A percentile compares a stretch with the other conserved stretches of the same genome.
Evolutionary conservation across 2,329 filamentous ascomycete species (phyloP).

Genomic region (Botrytis medusae): DNA sequence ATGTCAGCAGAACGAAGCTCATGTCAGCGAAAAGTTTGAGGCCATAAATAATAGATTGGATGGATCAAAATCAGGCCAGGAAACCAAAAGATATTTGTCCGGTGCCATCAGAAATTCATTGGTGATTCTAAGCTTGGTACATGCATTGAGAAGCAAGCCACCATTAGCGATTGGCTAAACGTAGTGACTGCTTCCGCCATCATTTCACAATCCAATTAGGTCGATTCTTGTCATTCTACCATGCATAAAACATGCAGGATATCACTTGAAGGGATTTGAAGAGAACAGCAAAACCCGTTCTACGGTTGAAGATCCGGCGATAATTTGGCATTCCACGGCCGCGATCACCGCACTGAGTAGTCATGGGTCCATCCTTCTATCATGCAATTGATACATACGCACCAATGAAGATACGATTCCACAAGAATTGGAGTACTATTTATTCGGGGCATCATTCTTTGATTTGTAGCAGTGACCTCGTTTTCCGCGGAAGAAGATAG

Average conservation of each 20-base stretch:
- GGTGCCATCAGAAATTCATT: not conserved
- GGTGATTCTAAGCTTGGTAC: not conserved
- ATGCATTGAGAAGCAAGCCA: not conserved
- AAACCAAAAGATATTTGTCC: not conserved
- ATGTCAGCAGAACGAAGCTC: slow-evolving; percentile 14
- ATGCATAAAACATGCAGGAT: not conserved
- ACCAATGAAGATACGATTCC: not conserved
- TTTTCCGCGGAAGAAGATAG: not conserved
- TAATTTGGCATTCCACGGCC: not conserved
- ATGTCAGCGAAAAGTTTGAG: slow-evolving; percentile 12
- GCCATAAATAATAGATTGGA: not conserved
- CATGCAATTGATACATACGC: not conserved
- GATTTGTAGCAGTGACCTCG: no score
- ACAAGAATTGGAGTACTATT: not conserved
- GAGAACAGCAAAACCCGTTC: not conserved
- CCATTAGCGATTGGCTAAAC: not conserved
- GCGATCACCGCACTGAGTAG: not conserved
- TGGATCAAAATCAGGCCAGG: not conserved
- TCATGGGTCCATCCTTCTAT: not conserved
- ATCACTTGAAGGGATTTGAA: not conserved
- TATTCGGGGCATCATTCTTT: not conserved
- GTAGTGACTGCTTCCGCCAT: not conserved
- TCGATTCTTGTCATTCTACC: not conserved
- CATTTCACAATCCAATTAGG: not conserved
- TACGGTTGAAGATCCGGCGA: not conserved